phyloP scores from a whole-genome alignment of 805 yeast genomes.

The Wickerhamiella slavikovae region DNA sequence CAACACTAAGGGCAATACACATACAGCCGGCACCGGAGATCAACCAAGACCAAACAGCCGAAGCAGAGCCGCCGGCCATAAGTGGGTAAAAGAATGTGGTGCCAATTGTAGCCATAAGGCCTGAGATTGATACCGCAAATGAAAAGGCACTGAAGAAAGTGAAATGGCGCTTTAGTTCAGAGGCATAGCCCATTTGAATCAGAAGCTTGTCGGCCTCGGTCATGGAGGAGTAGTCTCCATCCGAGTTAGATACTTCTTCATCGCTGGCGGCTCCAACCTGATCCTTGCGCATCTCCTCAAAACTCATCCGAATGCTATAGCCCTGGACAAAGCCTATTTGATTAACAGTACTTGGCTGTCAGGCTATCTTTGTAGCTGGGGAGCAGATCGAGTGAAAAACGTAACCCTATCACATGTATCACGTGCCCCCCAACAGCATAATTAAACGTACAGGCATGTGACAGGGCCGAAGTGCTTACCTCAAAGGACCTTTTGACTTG shows the following conservation, averaged over 20 bases:
- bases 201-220: constrained; percentile 16
- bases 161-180: constrained; percentile 37
- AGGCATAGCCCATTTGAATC: constrained; percentile 35
- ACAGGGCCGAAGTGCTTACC: too few relatives aligned
- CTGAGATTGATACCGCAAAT: constrained; percentile 44
- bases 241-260: constrained; percentile 1
- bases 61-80: constrained; percentile 39
- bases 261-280: background rate
- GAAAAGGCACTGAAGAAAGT: constrained; percentile 41
- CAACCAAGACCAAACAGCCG: constrained; percentile 44
- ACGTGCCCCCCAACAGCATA: too few relatives aligned
- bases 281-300: too few relatives aligned
- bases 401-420: too few relatives aligned
- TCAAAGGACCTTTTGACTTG: too few relatives aligned
- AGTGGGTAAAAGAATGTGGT: constrained; percentile 30
- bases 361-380: too few relatives aligned
- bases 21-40: constrained; percentile 33
- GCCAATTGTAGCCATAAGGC: constrained; percentile 41
- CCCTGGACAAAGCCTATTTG: too few relatives aligned
- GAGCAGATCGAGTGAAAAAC: too few relatives aligned
- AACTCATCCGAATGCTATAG: too few relatives aligned
- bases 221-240: constrained; percentile 17
- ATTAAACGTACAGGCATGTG: too few relatives aligned
- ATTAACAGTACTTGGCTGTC: too few relatives aligned
- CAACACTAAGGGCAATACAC: constrained; percentile 36